A percentile compares a stretch with the other conserved stretches of the same genome.
Conservation (phyloP, 2,329 filamentous ascomycete species). For the Chaetomiaceae sp. region DNA sequence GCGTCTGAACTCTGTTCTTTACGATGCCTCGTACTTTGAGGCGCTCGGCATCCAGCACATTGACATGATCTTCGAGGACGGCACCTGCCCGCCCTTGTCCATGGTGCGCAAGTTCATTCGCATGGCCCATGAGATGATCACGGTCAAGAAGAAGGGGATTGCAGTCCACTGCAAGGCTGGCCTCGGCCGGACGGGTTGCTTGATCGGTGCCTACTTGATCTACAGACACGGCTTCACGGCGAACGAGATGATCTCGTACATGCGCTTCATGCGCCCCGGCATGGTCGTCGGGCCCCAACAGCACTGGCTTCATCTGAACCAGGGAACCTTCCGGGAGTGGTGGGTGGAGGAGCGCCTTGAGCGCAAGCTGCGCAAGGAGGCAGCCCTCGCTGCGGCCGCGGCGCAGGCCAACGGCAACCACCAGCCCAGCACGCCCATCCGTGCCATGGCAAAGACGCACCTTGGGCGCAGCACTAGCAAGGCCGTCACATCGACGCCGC, state of each 20-base stretch:
- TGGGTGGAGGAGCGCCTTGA: constrained; percentile 88
- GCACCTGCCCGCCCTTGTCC: constrained; percentile 83
- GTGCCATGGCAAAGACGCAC: constrained; percentile 56
- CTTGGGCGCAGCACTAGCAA: constrained; percentile 59
- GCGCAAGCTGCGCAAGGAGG: constrained; percentile 58
- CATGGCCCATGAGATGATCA: constrained; percentile 91
- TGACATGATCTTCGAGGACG: constrained; percentile 99
- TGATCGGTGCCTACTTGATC: constrained; percentile 96
- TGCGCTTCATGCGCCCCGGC: constrained; percentile 97
- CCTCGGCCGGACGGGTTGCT: constrained; percentile 86
- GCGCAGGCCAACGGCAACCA: constrained; percentile 33
- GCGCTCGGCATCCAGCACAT: constrained; percentile 91
- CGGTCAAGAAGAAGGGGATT: constrained; percentile 83
- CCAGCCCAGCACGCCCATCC: constrained; percentile 56
- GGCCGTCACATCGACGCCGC: constrained; percentile 66
- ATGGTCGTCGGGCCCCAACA: constrained; percentile 99
- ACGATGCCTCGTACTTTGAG: constrained; percentile 96
- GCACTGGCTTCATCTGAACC: constrained; percentile 97
- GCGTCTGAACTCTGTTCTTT: constrained; percentile 89
- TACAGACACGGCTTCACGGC: constrained; percentile 97
- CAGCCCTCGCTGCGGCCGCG: constrained; percentile 41
- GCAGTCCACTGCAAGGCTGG: constrained; percentile 99
- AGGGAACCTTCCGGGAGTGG: constrained; percentile 97
- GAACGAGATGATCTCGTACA: constrained; percentile 94
- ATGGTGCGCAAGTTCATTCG: constrained; percentile 95